phyloP scores from a whole-genome alignment of 2,329 filamentous ascomycete genomes.

The Verticillium alfalfae region DNA sequence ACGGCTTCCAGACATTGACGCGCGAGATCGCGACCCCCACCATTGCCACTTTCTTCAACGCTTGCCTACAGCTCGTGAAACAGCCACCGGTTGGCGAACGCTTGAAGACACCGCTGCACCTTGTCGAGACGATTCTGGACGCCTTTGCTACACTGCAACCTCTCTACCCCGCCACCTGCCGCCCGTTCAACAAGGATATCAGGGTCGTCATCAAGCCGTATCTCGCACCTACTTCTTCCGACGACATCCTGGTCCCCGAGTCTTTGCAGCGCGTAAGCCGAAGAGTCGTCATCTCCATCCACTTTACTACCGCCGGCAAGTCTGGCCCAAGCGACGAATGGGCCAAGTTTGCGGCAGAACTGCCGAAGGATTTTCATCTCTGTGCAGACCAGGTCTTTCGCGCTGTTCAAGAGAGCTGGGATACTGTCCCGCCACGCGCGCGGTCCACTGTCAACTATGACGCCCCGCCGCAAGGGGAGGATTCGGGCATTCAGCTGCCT shows the following conservation, averaged over 20 bases:
- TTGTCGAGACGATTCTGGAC: slow-evolving; percentile 65
- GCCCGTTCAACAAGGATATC: slow-evolving; percentile 68
- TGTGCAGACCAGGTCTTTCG: slow-evolving; percentile 75
- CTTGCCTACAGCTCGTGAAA: slow-evolving; percentile 64
- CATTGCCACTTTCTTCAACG: slow-evolving; percentile 66
- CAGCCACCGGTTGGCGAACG: slow-evolving; percentile 30
- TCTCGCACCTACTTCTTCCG: slow-evolving; percentile 59
- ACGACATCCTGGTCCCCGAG: slow-evolving; percentile 39
- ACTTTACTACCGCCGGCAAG: slow-evolving; percentile 79
- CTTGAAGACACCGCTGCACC: slow-evolving; percentile 33
- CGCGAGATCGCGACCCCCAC: slow-evolving; percentile 85
- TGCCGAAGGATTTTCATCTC: slow-evolving; percentile 60
- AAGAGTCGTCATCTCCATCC: slow-evolving; percentile 63
- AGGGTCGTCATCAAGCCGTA: slow-evolving; percentile 53
- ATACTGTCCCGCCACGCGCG: slow-evolving; percentile 53
- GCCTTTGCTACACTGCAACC: slow-evolving; percentile 68
- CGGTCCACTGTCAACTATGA: slow-evolving; percentile 34
- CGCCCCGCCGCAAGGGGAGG: slow-evolving; percentile 41
- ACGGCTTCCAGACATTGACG: slow-evolving; percentile 75
- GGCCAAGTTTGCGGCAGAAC: slow-evolving; percentile 57
- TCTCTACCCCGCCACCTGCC: slow-evolving; percentile 78
- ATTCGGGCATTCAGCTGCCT: slow-evolving; percentile 47
- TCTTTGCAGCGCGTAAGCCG: slow-evolving; percentile 54
- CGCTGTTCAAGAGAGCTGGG: slow-evolving; percentile 75
- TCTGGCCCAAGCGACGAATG: slow-evolving; percentile 73